These are phyloP conservation scores for Sugiyamaella smithiae DNA, from an alignment of 805 yeast species.

Conservation along the genomic window DNA sequence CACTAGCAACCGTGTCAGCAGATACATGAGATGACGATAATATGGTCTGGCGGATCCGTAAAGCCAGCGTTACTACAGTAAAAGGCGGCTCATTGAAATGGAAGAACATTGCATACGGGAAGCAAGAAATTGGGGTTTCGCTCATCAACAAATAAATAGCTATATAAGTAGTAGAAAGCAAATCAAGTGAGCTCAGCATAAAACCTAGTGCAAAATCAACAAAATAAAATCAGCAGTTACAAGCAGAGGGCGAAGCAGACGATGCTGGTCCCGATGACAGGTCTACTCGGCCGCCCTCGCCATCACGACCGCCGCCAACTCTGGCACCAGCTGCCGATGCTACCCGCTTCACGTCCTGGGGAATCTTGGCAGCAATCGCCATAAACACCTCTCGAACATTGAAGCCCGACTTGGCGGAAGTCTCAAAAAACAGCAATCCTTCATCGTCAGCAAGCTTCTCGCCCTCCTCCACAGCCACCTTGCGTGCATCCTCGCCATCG, in stretches of 20 bases:
- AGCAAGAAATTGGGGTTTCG: not conserved
- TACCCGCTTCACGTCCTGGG: conserved; percentile 42
- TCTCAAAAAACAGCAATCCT: conserved; percentile 81
- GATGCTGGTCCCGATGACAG: conserved; percentile 6
- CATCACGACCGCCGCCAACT: conserved; percentile 7
- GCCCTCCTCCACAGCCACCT: conserved; percentile 86
- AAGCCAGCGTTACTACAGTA: conserved; percentile 14
- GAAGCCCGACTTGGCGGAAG: conserved; percentile 78
- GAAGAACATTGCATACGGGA: not conserved
- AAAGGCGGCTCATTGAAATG: conserved; percentile 23
- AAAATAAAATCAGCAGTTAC: conserved; percentile 14
- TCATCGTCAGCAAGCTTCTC: conserved; percentile 85
- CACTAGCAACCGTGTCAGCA: not conserved
- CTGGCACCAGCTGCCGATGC: conserved; percentile 4
- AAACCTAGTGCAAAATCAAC: not conserved
- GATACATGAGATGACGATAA: not conserved
- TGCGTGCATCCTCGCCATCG: conserved; percentile 43
- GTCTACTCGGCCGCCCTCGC: conserved; percentile 22
- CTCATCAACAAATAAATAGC: not conserved
- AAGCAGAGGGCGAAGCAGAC: conserved; percentile 11
- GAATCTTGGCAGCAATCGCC: conserved; percentile 85
- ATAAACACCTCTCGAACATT: conserved; percentile 90
- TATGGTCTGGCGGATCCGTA: conserved; percentile 14
- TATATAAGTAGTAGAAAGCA: conserved; percentile 2
- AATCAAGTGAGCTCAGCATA: not conserved